Evolutionary conservation across 139 green algal genomes (phyloP).

Genomic region (Auxenochlorella protothecoides): DNA sequence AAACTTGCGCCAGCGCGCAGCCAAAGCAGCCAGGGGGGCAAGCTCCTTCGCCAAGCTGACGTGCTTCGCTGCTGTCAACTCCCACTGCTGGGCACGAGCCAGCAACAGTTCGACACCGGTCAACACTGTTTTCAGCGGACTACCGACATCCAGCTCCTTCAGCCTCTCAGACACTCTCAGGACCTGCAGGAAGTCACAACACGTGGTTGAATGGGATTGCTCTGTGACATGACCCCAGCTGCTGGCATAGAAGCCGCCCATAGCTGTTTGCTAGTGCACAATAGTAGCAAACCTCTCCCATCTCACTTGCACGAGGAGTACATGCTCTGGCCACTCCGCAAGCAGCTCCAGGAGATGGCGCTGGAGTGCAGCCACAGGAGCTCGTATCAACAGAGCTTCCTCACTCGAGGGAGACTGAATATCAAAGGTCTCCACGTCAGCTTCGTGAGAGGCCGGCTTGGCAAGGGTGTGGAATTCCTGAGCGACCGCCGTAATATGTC

Average conservation of each 20-base stretch:
- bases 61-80: slow-evolving; percentile 81
- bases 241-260: too few species aligned
- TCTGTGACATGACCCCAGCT: too few species aligned
- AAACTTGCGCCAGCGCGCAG: slow-evolving; percentile 75
- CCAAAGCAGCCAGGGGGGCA: slow-evolving; percentile 46
- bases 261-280: too few species aligned
- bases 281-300: not conserved
- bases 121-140: slow-evolving; percentile 71
- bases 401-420: slow-evolving; percentile 51
- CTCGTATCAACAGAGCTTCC: slow-evolving; percentile 66
- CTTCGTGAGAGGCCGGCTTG: too few species aligned
- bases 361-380: slow-evolving; percentile 42
- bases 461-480: too few species aligned
- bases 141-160: slow-evolving; percentile 44
- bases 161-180: slow-evolving; percentile 53
- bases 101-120: slow-evolving; percentile 93
- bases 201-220: too few species aligned
- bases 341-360: slow-evolving; percentile 63
- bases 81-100: slow-evolving; percentile 66
- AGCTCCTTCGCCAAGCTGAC: slow-evolving; percentile 71
- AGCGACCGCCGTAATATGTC: too few species aligned
- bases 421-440: slow-evolving; percentile 28
- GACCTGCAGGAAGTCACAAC: too few species aligned
- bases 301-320: slow-evolving; percentile 49
- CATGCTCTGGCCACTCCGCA: slow-evolving; percentile 86